Percentiles rank a stretch among this genome's conserved stretches.
Conservation (phyloP, 768 basidiomycete genomes). For the Hypholoma fasciculare region DNA sequence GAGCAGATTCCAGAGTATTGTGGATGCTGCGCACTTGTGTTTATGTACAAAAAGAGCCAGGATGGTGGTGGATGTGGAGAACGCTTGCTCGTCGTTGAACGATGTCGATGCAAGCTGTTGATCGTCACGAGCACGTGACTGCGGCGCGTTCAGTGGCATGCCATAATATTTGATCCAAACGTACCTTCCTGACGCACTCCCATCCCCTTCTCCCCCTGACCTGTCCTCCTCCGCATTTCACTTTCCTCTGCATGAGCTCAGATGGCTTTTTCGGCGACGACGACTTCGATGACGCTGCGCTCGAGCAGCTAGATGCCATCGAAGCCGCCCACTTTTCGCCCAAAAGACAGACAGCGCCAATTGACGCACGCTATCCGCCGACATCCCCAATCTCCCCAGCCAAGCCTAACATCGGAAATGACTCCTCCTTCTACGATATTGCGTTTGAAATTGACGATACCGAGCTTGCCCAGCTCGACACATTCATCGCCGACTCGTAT, state of each 20-base stretch:
- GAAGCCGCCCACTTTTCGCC: slow-evolving; percentile 55
- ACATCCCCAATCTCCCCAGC: slow-evolving; percentile 19
- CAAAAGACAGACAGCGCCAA: slow-evolving; percentile 11
- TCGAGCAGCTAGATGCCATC: slow-evolving; percentile 67
- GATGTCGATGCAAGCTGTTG: background rate
- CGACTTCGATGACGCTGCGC: slow-evolving; percentile 54
- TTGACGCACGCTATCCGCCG: slow-evolving; percentile 1
- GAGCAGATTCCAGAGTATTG: background rate
- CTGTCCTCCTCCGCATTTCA: background rate
- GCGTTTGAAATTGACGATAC: slow-evolving; percentile 57
- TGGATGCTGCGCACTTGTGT: background rate
- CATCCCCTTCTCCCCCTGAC: background rate
- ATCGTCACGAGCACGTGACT: slow-evolving; percentile 24
- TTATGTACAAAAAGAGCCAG: background rate
- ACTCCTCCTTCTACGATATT: slow-evolving; percentile 52
- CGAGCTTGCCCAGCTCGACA: slow-evolving; percentile 55
- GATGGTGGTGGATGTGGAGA: background rate
- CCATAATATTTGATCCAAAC: background rate
- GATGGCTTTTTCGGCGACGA: slow-evolving; percentile 77
- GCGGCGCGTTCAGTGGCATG: slow-evolving; percentile 17
- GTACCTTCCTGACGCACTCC: background rate
- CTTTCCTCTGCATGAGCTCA: slow-evolving; percentile 60
- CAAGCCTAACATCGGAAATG: slow-evolving; percentile 22
- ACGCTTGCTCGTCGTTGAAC: background rate
- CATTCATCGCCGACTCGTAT: slow-evolving; percentile 49